Evolutionary conservation across 2,329 filamentous ascomycete genomes (phyloP).

Genomic region (Purpureocillium takamizusanense): DNA sequence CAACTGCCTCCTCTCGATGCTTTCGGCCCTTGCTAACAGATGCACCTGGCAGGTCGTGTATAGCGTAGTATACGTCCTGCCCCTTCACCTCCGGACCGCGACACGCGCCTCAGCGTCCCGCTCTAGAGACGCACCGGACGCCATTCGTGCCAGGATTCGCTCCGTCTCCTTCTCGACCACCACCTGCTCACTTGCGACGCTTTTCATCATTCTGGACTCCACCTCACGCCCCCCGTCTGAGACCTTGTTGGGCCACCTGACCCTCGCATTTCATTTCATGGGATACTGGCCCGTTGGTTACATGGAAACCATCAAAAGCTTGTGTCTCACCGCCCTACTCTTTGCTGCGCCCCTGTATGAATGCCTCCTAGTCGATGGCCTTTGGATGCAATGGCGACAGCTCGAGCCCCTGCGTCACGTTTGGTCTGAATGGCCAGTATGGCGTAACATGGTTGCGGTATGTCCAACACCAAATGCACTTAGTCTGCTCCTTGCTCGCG

Average conservation of each 20-base stretch:
- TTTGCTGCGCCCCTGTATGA: conserved; percentile 84
- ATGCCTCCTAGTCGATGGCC: conserved; percentile 60
- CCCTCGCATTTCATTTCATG: conserved; percentile 48
- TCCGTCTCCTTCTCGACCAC: conserved; percentile 70
- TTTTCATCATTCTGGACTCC: conserved; percentile 45
- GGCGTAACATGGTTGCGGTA: conserved; percentile 82
- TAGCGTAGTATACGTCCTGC: conserved; percentile 81
- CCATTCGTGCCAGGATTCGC: conserved; percentile 78
- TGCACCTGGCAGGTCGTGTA: conserved; percentile 51
- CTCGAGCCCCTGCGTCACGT: conserved; percentile 47
- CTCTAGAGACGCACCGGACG: conserved; percentile 78
- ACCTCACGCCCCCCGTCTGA: not conserved
- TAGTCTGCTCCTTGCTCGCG: not conserved
- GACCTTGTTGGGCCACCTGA: too few species aligned
- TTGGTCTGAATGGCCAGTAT: conserved; percentile 67
- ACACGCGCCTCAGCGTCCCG: conserved; percentile 73
- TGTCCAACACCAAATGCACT: conserved; percentile 20
- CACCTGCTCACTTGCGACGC: conserved; percentile 56
- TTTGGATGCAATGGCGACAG: conserved; percentile 55
- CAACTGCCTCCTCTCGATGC: not conserved
- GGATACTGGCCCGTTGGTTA: conserved; percentile 73
- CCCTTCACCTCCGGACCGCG: conserved; percentile 74
- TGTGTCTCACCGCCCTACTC: conserved; percentile 67
- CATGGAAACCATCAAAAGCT: conserved; percentile 50
- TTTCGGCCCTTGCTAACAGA: not conserved